A percentile compares a stretch with the other conserved stretches of the same genome.
phyloP scores from a whole-genome alignment of 495 filamentous ascomycete species.

The Xylaria venustula region DNA sequence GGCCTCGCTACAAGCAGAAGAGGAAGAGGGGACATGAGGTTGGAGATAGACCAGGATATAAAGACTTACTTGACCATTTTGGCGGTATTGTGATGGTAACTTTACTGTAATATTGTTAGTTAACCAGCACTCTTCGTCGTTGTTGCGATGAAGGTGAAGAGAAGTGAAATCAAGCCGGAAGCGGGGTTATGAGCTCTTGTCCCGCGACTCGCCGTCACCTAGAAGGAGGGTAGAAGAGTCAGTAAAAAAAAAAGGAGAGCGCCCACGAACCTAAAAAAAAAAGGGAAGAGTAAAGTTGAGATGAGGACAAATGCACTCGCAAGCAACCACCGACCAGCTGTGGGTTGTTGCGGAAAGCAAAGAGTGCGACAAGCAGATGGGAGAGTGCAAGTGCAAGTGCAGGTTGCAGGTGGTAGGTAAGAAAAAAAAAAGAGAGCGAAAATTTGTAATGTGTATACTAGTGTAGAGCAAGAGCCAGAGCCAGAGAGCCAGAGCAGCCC shows the following conservation, averaged over 20 bases:
- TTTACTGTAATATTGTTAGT: conserved; percentile 24
- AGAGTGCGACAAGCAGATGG: conserved; percentile 9
- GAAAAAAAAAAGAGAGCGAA: conserved; percentile 14
- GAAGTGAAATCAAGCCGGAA: background rate
- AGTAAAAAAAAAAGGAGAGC: conserved; percentile 16
- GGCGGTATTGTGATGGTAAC: conserved; percentile 66
- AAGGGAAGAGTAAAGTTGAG: conserved; percentile 9
- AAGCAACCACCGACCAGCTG: conserved; percentile 32
- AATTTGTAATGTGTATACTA: conserved; percentile 11
- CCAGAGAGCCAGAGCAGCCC: background rate
- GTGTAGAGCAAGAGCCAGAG: background rate
- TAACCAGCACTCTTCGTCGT: conserved; percentile 21
- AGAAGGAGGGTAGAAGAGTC: background rate
- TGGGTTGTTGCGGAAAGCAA: conserved; percentile 24
- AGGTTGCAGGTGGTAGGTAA: background rate
- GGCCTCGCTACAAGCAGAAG: background rate
- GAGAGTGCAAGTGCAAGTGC: conserved; percentile 7
- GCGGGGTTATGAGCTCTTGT: too few species aligned
- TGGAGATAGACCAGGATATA: background rate
- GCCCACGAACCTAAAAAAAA: conserved; percentile 12
- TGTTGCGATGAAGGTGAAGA: background rate
- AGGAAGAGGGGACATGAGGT: background rate
- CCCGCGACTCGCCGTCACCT: too few species aligned
- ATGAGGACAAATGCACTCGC: conserved; percentile 23
- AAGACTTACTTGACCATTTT: conserved; percentile 99